Evolutionary conservation across 768 basidiomycete species (phyloP).

Genomic region (Podaxis sp.): DNA sequence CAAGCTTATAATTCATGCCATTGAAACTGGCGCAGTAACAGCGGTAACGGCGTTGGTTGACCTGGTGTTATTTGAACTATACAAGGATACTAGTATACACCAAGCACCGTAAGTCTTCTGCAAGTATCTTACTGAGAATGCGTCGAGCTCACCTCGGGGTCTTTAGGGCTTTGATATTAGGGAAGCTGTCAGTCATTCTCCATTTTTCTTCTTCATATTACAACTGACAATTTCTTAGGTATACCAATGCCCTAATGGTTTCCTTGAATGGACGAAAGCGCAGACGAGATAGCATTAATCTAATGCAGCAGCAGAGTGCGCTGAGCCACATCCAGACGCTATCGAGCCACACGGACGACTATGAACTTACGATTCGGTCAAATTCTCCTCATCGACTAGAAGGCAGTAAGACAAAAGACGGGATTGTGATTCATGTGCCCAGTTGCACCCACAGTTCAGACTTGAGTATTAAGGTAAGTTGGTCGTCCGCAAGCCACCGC

Average conservation of each 20-base stretch:
- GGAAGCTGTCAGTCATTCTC: conserved; percentile 7
- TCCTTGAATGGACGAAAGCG: conserved; percentile 13
- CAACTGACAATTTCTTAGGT: not conserved
- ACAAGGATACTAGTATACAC: conserved; percentile 9
- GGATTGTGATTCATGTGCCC: not conserved
- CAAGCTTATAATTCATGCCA: conserved; percentile 15
- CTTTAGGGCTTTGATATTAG: conserved; percentile 4
- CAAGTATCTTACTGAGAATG: too few species aligned
- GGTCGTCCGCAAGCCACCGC: not conserved
- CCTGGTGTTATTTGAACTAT: conserved; percentile 12
- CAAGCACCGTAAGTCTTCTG: conserved; percentile 12
- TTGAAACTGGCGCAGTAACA: conserved; percentile 19
- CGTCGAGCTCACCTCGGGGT: not conserved
- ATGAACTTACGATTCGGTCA: conserved; percentile 4
- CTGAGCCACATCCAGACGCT: not conserved
- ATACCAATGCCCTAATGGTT: conserved; percentile 12
- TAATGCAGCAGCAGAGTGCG: not conserved
- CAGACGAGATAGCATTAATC: conserved; percentile 1
- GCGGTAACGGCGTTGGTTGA: conserved; percentile 14
- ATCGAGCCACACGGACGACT: not conserved
- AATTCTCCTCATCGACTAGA: not conserved
- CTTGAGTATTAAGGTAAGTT: not conserved
- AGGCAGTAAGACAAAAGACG: not conserved
- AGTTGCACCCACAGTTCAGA: not conserved
- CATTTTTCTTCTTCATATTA: too few species aligned